Base-by-base conservation (phyloP, 192 early-diverging fungal genomes). In the Linnemannia elongata region DNA sequence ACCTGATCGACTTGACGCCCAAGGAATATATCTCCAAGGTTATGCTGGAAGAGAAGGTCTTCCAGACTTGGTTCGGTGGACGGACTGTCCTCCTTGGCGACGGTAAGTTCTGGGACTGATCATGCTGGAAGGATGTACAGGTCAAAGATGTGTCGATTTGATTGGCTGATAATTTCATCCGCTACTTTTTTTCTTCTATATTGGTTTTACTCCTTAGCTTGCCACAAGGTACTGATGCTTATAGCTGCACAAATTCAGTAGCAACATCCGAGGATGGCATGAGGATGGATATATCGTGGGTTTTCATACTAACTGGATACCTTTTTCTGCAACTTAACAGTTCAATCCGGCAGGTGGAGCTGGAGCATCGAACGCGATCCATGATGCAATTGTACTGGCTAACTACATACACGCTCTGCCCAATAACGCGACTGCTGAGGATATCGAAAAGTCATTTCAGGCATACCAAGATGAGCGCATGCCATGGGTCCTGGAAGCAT, bases 11-110 rank as follows among this genome's bases (percentile, higher is more conserved):
- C 13, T 15, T 35, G 24, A 79, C 82, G 6, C 82, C 77, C 30
- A 84, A 79, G 33, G 82, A 84, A 18, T 77, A 27, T 1, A 78
- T 78, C 20, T 78, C 76, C 38, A 83, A 83, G 54, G 82, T 83
- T 35, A 83, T 83, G 82, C 77, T 83, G 30, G 82, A 83, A 41
- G 82, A 83, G 66, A 83, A 83, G 39, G 54, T 83, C 12, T 83
- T 83, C 39, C 49, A 74, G 18, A 83, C 72, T 10, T 83, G 82
- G 82, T 75, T 60, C 22, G 45, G 49, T n/a, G 75, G 81, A 12
- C 63, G 77, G 3, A 44, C 60, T 27, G 75, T 77, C 24, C 75
- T 77, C 55, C 12, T 77, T 5, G 75, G 75, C 6, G 75, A 77
- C 49, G 72, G 72, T 74, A 74, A 45, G 44, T 9, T 45, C 10